These are phyloP conservation scores for Termitomyces sp. DNA, from an alignment of 768 basidiomycete genomes.

Conservation along the genomic window DNA sequence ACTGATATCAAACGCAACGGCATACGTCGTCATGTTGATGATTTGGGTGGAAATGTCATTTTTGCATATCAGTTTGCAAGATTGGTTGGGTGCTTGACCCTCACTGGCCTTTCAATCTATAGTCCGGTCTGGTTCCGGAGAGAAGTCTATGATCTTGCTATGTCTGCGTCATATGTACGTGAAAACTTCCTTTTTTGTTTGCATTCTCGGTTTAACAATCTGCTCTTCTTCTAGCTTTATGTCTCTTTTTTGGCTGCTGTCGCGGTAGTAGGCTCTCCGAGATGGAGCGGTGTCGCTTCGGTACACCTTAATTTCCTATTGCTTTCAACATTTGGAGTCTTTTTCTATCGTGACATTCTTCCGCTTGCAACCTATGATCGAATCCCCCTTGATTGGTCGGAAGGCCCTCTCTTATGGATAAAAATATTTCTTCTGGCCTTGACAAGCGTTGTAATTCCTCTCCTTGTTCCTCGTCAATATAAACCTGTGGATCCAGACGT, in stretches of 20 bases:
- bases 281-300: conserved; percentile 29
- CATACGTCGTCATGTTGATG: conserved; percentile 30
- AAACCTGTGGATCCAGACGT: conserved; percentile 49
- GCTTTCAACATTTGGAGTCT: conserved; percentile 41
- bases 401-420: conserved; percentile 47
- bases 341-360: conserved; percentile 52
- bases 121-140: background rate
- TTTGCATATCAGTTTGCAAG: conserved; percentile 43
- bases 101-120: conserved; percentile 46
- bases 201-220: background rate
- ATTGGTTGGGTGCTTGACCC: conserved; percentile 34
- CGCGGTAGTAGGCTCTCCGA: conserved; percentile 29
- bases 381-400: conserved; percentile 39
- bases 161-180: conserved; percentile 27
- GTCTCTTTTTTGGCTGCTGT: conserved; percentile 36
- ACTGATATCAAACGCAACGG: conserved; percentile 16
- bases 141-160: conserved; percentile 24
- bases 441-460: conserved; percentile 43
- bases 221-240: conserved; percentile 30
- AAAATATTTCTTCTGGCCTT: conserved; percentile 41
- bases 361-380: conserved; percentile 53
- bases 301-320: conserved; percentile 45
- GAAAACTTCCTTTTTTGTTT: background rate
- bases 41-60: conserved; percentile 40
- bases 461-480: conserved; percentile 52